A percentile compares a stretch with the other conserved stretches of the same genome.
Conservation (phyloP, 805 yeast genomes). For the Ogataea nonfermentans region DNA sequence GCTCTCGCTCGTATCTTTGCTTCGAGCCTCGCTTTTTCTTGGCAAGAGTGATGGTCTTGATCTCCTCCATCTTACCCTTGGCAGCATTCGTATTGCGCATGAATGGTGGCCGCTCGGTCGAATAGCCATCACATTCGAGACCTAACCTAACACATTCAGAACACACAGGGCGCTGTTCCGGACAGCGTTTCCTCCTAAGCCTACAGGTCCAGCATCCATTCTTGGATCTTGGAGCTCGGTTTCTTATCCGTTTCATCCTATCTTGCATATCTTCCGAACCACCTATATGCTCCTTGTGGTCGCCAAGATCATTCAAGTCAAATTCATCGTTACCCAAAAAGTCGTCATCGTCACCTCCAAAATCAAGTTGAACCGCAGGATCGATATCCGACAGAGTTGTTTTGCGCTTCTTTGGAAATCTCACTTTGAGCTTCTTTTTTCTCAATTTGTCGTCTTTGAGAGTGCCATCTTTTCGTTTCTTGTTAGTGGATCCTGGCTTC, state of each 20-base stretch:
- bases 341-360: conserved; percentile 12
- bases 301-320: conserved; percentile 9
- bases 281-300: neutral
- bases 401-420: conserved; percentile 18
- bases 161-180: conserved; percentile 63
- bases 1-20: conserved; percentile 22
- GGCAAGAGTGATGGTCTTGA: conserved; percentile 39
- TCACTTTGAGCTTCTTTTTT: conserved; percentile 18
- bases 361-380: conserved; percentile 10
- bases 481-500: conserved; percentile 23
- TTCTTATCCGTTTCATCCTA: conserved; percentile 18
- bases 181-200: conserved; percentile 68
- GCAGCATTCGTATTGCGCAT: conserved; percentile 45
- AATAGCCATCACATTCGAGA: conserved; percentile 57
- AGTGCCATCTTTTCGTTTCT: conserved; percentile 16
- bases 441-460: conserved; percentile 13
- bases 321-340: conserved; percentile 7
- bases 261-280: conserved; percentile 18
- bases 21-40: conserved; percentile 39
- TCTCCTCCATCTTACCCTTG: conserved; percentile 47
- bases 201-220: conserved; percentile 81
- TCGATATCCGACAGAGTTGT: conserved; percentile 9
- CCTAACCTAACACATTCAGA: conserved; percentile 55
- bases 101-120: conserved; percentile 49
- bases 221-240: conserved; percentile 24